Evolutionary conservation across 1,284 basidiomycete genomes (phyloP).

Genomic region (Apiotrichum porosum): DNA sequence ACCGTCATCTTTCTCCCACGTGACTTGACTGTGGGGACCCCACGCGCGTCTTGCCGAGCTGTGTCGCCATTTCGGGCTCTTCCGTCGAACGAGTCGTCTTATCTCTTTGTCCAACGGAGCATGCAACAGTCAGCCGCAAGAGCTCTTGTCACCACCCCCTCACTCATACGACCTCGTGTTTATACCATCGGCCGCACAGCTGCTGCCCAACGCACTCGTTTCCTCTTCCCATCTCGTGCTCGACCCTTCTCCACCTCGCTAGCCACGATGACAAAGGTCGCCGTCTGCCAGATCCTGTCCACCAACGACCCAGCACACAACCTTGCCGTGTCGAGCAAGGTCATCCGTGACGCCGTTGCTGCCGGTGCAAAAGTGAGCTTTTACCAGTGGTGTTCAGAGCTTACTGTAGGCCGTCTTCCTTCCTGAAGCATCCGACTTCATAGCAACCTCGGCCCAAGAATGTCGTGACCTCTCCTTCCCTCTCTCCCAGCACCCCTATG

Average conservation of each 20-base stretch:
- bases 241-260: background rate
- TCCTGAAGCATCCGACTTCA: slow-evolving; percentile 54
- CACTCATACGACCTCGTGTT: no score
- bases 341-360: slow-evolving; percentile 47
- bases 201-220: background rate
- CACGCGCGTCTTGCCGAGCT: background rate
- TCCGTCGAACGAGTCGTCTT: no score
- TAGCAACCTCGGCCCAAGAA: slow-evolving; percentile 44
- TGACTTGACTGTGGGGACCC: no score
- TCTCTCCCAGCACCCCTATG: slow-evolving; percentile 30
- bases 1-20: background rate
- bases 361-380: slow-evolving; percentile 46
- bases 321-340: slow-evolving; percentile 32
- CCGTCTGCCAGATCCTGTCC: slow-evolving; percentile 38
- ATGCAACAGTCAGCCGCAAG: no score
- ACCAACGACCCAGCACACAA: slow-evolving; percentile 43
- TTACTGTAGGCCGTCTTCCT: slow-evolving; percentile 46
- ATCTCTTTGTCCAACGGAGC: no score
- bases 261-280: slow-evolving; percentile 23
- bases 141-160: no score
- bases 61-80: no score
- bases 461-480: slow-evolving; percentile 34
- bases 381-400: background rate
- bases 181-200: no score
- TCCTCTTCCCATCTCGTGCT: background rate